Conservation (phyloP, 108 stramenopile genomes). For the Epithemia pelagica region DNA sequence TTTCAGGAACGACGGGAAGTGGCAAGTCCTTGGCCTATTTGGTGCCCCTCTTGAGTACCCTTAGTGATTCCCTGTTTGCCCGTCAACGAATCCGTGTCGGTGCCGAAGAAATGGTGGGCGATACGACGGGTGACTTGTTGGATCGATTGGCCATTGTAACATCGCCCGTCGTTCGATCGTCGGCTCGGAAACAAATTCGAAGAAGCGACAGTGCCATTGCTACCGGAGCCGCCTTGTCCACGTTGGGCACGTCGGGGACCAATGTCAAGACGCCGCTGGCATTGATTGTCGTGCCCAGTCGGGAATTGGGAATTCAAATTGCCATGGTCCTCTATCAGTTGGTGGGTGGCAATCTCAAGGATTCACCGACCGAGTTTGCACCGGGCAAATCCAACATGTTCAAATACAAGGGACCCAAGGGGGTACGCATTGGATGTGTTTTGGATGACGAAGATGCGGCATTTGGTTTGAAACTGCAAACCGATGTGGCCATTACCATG, state of each 20-base stretch:
- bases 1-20: slow-evolving; percentile 45
- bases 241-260: slow-evolving; percentile 62
- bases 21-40: slow-evolving; percentile 83
- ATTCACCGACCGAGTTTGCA: slow-evolving; percentile 12
- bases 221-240: slow-evolving; percentile 48
- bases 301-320: slow-evolving; percentile 89
- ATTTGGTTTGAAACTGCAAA: slow-evolving; percentile 77
- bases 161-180: slow-evolving; percentile 49
- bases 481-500: slow-evolving; percentile 77
- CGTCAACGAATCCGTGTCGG: slow-evolving; percentile 67
- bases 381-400: slow-evolving; percentile 57
- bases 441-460: slow-evolving; percentile 72
- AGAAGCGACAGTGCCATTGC: slow-evolving; percentile 29
- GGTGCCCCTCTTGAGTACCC: slow-evolving; percentile 60
- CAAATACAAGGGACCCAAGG: slow-evolving; percentile 81
- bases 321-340: slow-evolving; percentile 58
- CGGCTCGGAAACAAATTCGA: slow-evolving; percentile 37
- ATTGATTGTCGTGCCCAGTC: slow-evolving; percentile 86
- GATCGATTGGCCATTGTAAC: slow-evolving; percentile 64
- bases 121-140: slow-evolving; percentile 61
- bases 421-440: slow-evolving; percentile 77
- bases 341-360: slow-evolving; percentile 65
- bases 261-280: slow-evolving; percentile 76
- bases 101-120: slow-evolving; percentile 70
- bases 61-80: slow-evolving; percentile 70